Percentiles rank a stretch among this genome's conserved stretches.
Evolutionary conservation across 2,329 filamentous ascomycete genomes (phyloP).

Genomic region (Polytolypa hystricis): DNA sequence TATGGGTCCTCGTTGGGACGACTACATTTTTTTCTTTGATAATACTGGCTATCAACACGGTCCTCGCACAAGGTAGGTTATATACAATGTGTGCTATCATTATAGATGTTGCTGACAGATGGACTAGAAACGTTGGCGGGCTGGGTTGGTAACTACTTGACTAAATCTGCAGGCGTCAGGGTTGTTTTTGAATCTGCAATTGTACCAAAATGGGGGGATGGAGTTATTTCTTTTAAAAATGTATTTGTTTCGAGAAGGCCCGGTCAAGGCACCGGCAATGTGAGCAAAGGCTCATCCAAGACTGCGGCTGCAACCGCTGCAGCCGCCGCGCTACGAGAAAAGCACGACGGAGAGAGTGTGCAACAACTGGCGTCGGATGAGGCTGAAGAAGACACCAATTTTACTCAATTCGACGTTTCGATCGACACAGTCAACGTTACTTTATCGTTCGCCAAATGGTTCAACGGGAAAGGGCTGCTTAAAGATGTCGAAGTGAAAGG

Average conservation of each 20-base stretch:
- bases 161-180: constrained; percentile 81
- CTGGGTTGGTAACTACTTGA: constrained; percentile 92
- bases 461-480: constrained; percentile 87
- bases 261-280: constrained; percentile 67
- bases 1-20: constrained; percentile 93
- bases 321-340: constrained; percentile 47
- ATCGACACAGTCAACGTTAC: constrained; percentile 95
- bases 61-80: constrained; percentile 73
- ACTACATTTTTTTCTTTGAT: constrained; percentile 92
- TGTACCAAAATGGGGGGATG: constrained; percentile 88
- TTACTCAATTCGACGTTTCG: constrained; percentile 92
- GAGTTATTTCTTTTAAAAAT: constrained; percentile 92
- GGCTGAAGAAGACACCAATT: constrained; percentile 80
- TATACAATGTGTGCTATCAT: background rate
- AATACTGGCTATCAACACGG: constrained; percentile 87
- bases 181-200: constrained; percentile 97
- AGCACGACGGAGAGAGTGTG: constrained; percentile 30
- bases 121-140: constrained; percentile 71
- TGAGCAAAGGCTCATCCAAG: constrained; percentile 82
- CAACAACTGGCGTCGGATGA: constrained; percentile 15
- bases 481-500: constrained; percentile 91
- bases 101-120: constrained; percentile 17
- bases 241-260: constrained; percentile 90
- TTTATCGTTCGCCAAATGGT: constrained; percentile 96
- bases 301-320: constrained; percentile 78